These are phyloP conservation scores for Zymoseptoria passerinii DNA, from an alignment of 2,329 filamentous ascomycete genomes.

Conservation along the genomic window DNA sequence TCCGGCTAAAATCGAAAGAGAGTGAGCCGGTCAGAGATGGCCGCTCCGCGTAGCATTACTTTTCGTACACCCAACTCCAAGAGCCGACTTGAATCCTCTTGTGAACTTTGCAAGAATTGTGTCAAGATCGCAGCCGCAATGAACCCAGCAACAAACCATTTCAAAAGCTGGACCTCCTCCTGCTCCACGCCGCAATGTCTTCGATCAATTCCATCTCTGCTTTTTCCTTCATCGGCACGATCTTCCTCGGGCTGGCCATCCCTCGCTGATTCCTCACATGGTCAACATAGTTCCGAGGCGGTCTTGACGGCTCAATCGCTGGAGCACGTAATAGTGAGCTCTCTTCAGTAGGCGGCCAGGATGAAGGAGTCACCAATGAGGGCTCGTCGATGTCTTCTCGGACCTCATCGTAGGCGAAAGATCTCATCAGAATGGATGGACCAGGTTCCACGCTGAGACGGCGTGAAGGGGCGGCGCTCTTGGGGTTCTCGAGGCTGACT, in stretches of 20 bases:
- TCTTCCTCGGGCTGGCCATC: not conserved
- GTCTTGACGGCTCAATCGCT: not conserved
- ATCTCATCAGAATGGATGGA: not conserved
- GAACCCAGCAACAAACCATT: not conserved
- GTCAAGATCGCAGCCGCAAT: not conserved
- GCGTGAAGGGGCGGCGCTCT: too few relatives aligned
- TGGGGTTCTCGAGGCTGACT: not conserved
- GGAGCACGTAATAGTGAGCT: not conserved
- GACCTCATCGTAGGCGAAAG: not conserved
- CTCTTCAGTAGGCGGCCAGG: not conserved
- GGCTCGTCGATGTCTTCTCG: not conserved
- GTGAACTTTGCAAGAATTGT: not conserved
- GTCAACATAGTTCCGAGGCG: conserved; percentile 9
- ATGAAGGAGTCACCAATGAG: not conserved
- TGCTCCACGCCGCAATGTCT: too few relatives aligned
- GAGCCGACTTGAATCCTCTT: not conserved
- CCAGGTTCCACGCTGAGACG: not conserved
- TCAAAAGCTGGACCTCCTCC: not conserved
- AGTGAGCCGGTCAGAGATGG: not conserved
- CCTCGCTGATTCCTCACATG: conserved; percentile 7
- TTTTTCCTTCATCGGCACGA: not conserved
- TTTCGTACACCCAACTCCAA: not conserved
- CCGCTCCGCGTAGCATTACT: not conserved
- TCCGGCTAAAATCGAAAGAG: not conserved
- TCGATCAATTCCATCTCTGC: not conserved